Evolutionary conservation across 2,329 filamentous ascomycete species (phyloP), one percentile per base, ranked within the genome.

Genomic region (Pseudogymnoascus sp.): DNA sequence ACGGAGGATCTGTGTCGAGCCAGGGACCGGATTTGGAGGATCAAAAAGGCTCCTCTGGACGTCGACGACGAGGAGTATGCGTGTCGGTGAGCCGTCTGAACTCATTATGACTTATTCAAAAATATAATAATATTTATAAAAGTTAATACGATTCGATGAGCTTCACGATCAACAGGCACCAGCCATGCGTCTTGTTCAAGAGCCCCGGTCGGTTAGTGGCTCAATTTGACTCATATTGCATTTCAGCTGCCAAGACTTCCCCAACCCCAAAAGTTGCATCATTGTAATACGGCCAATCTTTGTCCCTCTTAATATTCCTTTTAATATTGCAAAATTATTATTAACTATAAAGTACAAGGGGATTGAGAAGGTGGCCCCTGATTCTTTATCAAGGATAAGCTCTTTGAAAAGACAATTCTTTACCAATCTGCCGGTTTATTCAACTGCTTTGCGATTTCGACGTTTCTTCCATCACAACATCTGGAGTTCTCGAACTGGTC

Each of bases 381-480:
- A 23, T 49, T 6, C 42, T n/a, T 28, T 49, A 25, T n/a, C 45
- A 30, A 52, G 25, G 8, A 30, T n/a, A 12, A 16, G 45, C 22
- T 1, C 8, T 30, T 19, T 19, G n/a, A 52, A 55, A 33, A 33
- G n/a, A 33, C n/a, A 11, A 55, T 55, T 19, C 7, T 19, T 52
- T 9, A 19, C 45, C 12, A 12, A 55, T 12, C 25, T 2, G 25
- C 25, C 3, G 12, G 45, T 19, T 30, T 33, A 30, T 55, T 55
- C 25, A 55, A 19, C 45, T 45, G 35, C 59, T 60, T 39, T 49
- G 22, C 36, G 36, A 60, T 28, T 60, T 60, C 14, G 36, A 45
- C 12, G 36, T 38, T 41, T 41, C 59, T 4, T 30, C 42, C 14
- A 52, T 19, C 9, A 4, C 25, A 55, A 30, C 45, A 28, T 42